These are phyloP conservation scores for Verticillium zaregamsianum DNA, from an alignment of 2,329 filamentous ascomycete species.

Conservation along the genomic window DNA sequence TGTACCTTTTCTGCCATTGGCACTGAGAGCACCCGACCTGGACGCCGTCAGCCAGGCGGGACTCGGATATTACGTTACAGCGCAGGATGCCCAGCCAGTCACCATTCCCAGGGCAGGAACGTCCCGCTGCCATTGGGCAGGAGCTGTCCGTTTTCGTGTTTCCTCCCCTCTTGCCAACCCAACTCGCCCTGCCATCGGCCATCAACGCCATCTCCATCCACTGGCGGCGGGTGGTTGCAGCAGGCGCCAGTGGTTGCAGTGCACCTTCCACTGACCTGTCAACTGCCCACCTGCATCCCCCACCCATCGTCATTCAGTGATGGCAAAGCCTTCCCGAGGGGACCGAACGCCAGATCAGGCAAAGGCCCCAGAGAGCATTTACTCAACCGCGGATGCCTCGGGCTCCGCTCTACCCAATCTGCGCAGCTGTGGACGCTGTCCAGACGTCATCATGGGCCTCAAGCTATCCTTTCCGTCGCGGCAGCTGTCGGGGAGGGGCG, in stretches of 20 bases:
- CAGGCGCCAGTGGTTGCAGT: background rate
- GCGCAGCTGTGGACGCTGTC: background rate
- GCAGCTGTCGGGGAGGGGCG: too few relatives aligned
- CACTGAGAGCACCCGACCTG: background rate
- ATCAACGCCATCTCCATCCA: background rate
- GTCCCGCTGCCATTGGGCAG: background rate
- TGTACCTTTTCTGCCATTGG: background rate
- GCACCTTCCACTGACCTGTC: background rate
- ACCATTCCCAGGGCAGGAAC: background rate
- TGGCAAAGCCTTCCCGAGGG: background rate
- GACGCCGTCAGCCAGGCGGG: background rate
- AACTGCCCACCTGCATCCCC: background rate
- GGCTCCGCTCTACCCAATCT: background rate
- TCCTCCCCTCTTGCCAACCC: background rate
- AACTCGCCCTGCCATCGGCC: too few relatives aligned
- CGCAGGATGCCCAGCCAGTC: slow-evolving; percentile 3
- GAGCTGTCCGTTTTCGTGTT: background rate
- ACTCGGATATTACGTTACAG: slow-evolving; percentile 14
- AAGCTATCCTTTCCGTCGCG: too few relatives aligned
- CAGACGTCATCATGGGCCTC: too few relatives aligned
- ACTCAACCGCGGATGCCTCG: background rate
- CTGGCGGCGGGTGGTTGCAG: background rate
- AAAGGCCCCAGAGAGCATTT: background rate
- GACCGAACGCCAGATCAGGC: background rate
- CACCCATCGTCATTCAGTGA: background rate